Conservation (phyloP, 1,284 basidiomycete genomes). For the Lentinula novae-zelandiae region DNA sequence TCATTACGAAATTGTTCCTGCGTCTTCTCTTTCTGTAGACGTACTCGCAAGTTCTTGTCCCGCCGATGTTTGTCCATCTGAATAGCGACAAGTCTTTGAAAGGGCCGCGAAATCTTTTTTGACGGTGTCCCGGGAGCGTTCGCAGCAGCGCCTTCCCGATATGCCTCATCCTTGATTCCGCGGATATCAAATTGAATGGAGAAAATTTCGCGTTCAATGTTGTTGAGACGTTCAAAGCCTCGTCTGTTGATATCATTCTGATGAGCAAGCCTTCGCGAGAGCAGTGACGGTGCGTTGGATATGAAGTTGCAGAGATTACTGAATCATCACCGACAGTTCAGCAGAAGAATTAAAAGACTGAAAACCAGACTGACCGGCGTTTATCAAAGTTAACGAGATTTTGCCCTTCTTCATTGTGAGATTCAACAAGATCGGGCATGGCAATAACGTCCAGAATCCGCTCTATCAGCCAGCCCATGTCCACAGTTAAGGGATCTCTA, state of each 20-base stretch:
- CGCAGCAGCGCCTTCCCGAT: conserved; percentile 52
- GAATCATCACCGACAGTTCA: conserved; percentile 11
- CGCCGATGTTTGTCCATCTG: conserved; percentile 79
- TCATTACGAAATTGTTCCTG: conserved; percentile 68
- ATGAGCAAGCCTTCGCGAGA: conserved; percentile 37
- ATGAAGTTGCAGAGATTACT: conserved; percentile 69
- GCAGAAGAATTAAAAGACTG: conserved; percentile 8
- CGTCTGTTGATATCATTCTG: conserved; percentile 56
- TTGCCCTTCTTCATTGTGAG: conserved; percentile 44
- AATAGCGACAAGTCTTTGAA: conserved; percentile 53
- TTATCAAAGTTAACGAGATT: conserved; percentile 77
- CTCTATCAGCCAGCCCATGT: conserved; percentile 79
- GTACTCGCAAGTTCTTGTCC: conserved; percentile 62
- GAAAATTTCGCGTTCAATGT: conserved; percentile 64
- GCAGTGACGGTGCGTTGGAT: conserved; percentile 42
- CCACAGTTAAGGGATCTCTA: conserved; percentile 56
- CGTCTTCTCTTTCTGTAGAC: conserved; percentile 68
- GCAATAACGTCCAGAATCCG: conserved; percentile 73
- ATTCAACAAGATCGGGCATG: conserved; percentile 66
- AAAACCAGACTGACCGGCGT: conserved; percentile 50
- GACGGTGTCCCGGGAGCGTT: conserved; percentile 37
- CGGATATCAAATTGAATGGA: conserved; percentile 62
- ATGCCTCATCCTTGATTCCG: conserved; percentile 67
- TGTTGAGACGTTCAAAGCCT: conserved; percentile 71
- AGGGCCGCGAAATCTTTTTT: conserved; percentile 55